Percentiles rank a stretch among this genome's conserved stretches.
Conservation (phyloP, 805 yeast genomes). For the Pichia nanzhaoensis region DNA sequence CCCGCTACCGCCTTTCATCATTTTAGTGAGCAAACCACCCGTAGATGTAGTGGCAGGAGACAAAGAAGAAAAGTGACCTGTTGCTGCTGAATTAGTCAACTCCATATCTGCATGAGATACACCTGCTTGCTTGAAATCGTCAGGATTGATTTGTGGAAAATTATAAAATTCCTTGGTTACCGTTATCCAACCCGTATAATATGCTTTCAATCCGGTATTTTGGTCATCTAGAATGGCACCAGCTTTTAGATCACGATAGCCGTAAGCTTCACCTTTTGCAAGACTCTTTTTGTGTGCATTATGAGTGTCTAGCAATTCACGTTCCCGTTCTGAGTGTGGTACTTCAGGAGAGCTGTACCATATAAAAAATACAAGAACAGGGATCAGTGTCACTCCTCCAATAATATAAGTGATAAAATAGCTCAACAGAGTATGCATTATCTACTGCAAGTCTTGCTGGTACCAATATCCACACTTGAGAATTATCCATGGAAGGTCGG, state of each 20-base stretch:
- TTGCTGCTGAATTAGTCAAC: background rate
- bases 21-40: conserved; percentile 4
- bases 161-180: conserved; percentile 75
- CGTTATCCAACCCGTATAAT: conserved; percentile 69
- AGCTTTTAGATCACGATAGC: conserved; percentile 38
- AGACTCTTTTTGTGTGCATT: conserved; percentile 22
- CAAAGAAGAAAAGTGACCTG: background rate
- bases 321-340: conserved; percentile 19
- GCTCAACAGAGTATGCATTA: background rate
- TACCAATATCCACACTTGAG: background rate
- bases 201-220: conserved; percentile 57
- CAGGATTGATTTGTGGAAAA: conserved; percentile 35
- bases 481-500: no score
- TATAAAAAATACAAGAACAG: conserved; percentile 40
- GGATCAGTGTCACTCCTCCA: conserved; percentile 81
- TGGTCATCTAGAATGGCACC: conserved; percentile 58
- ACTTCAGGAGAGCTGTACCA: conserved; percentile 35
- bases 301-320: conserved; percentile 13
- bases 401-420: conserved; percentile 34
- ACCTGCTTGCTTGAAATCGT: conserved; percentile 16
- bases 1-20: background rate
- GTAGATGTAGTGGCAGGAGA: background rate
- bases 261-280: conserved; percentile 22
- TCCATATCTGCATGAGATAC: conserved; percentile 5
- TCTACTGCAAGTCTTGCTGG: background rate